These are phyloP conservation scores for Platanthera guangdongensis DNA, from an alignment of 106 monocot species.

Conservation along the genomic window DNA sequence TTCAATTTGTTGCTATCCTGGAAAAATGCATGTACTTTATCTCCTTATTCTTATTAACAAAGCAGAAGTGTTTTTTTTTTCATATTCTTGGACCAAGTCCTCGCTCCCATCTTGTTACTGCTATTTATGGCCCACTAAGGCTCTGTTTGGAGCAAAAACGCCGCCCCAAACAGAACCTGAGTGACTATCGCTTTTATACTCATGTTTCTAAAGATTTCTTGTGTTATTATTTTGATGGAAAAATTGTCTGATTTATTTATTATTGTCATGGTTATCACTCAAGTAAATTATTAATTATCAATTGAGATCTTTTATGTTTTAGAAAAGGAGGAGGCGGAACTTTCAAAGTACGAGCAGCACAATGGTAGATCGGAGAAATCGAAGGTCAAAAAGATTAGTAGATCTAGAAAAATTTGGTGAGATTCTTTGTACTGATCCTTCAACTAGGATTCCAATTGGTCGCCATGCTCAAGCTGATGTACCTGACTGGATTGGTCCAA, in stretches of 20 bases:
- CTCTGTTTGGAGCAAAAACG: too few relatives aligned
- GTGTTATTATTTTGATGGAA: neutral
- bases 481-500: constrained; percentile 34
- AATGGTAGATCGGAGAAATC: constrained; percentile 10
- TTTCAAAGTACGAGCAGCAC: neutral
- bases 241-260: neutral
- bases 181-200: neutral
- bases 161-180: too few relatives aligned
- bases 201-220: neutral
- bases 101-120: neutral
- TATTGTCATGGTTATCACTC: neutral
- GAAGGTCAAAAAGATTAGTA: constrained; percentile 56
- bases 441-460: constrained; percentile 47
- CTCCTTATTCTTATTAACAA: neutral
- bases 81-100: neutral
- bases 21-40: neutral
- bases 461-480: constrained; percentile 58
- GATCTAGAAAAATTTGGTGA: constrained; percentile 10
- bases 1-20: constrained; percentile 2
- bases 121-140: neutral
- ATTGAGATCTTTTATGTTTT: constrained; percentile 11
- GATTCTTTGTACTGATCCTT: constrained; percentile 10
- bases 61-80: neutral
- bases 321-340: constrained; percentile 6
- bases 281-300: constrained; percentile 10